phyloP scores from a whole-genome alignment of 2,329 filamentous ascomycete genomes.

The Cyphellophora europaea region DNA sequence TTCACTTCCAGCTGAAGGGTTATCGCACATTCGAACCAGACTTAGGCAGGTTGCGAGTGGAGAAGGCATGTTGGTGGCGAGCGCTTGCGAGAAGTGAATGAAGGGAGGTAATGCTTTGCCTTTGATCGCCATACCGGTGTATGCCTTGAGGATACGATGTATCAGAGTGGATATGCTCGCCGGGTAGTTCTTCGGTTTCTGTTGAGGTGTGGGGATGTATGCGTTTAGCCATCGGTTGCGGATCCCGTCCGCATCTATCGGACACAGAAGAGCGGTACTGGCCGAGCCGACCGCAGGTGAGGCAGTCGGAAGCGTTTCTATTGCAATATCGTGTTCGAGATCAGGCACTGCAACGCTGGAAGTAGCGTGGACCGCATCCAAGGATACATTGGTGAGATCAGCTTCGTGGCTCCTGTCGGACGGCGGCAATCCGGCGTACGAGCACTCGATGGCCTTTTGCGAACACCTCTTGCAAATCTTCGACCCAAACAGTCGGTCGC shows the following conservation, averaged over 20 bases:
- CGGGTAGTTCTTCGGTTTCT: constrained; percentile 34
- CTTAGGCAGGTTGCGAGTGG: constrained; percentile 34
- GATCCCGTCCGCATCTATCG: constrained; percentile 39
- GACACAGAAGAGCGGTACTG: constrained; percentile 37
- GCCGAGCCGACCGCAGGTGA: no score
- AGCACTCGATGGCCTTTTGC: no score
- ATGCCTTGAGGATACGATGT: constrained; percentile 35
- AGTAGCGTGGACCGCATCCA: no score
- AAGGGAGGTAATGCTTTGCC: constrained; percentile 35
- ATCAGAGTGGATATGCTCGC: constrained; percentile 30
- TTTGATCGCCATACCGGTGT: constrained; percentile 27
- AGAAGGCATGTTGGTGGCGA: constrained; percentile 14
- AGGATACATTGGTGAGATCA: no score
- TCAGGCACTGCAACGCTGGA: no score
- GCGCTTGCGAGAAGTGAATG: constrained; percentile 32
- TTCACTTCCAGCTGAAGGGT: constrained; percentile 25
- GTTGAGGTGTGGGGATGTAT: constrained; percentile 36
- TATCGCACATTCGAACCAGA: constrained; percentile 31
- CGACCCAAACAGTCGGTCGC: no score
- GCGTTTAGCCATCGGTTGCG: constrained; percentile 41
- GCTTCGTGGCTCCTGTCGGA: no score
- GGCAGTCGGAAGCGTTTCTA: no score
- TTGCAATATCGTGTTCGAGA: no score
- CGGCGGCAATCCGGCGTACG: no score
- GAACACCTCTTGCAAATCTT: no score